A percentile compares a stretch with the other conserved stretches of the same genome.
Evolutionary conservation across 2,329 filamentous ascomycete genomes (phyloP).

Genomic region (Penicillium hordei): DNA sequence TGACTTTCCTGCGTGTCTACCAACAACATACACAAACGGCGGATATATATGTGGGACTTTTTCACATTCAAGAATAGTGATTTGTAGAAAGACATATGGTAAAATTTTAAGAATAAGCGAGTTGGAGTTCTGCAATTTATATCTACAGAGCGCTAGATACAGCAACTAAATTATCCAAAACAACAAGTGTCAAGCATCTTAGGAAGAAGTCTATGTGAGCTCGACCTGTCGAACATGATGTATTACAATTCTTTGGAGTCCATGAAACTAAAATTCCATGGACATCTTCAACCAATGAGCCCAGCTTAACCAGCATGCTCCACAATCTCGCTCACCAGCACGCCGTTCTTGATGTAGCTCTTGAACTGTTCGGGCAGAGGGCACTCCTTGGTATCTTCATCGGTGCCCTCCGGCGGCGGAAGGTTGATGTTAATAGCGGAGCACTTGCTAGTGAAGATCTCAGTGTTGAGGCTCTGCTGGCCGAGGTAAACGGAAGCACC

Average conservation of each 20-base stretch:
- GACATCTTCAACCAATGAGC: background rate
- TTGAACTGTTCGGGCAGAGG: constrained; percentile 88
- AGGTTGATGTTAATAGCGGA: constrained; percentile 85
- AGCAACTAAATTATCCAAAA: constrained; percentile 14
- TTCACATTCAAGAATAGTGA: background rate
- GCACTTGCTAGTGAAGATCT: constrained; percentile 88
- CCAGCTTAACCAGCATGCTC: constrained; percentile 74
- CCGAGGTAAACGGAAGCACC: constrained; percentile 83
- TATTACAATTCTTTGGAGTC: constrained; percentile 1
- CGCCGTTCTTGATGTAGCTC: constrained; percentile 73
- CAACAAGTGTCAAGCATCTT: background rate
- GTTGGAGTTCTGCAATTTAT: constrained; percentile 16
- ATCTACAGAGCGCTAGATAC: constrained; percentile 25
- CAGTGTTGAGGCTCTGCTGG: constrained; percentile 72
- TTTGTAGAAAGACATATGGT: background rate
- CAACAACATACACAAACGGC: background rate
- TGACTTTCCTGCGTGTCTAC: background rate
- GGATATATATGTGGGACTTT: background rate
- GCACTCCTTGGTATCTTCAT: constrained; percentile 82
- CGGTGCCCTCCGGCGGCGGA: constrained; percentile 62
- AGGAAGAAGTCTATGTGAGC: background rate
- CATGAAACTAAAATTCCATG: background rate
- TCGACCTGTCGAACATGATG: background rate
- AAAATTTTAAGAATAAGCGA: background rate
- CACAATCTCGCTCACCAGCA: constrained; percentile 88